A percentile compares a stretch with the other conserved stretches of the same genome.
These are phyloP conservation scores for Notholithocarpus densiflorus DNA, from an alignment of 306 rosid genomes.

Conservation along the genomic window DNA sequence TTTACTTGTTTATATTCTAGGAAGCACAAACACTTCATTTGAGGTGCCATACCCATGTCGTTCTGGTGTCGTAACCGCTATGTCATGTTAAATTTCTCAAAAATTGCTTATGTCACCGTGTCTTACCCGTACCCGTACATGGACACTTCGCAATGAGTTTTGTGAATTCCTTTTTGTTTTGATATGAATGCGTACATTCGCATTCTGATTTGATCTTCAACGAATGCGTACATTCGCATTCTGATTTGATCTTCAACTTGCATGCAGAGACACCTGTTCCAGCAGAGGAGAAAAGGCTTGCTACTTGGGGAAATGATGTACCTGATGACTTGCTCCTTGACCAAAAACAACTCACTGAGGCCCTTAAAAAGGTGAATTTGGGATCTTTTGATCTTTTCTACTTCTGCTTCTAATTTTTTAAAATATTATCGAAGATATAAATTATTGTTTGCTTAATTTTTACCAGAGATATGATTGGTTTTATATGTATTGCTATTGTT, in stretches of 20 bases:
- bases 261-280: conserved; percentile 38
- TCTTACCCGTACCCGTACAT: too few species aligned
- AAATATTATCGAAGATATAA: background rate
- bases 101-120: too few species aligned
- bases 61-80: too few species aligned
- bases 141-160: background rate
- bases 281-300: conserved; percentile 52
- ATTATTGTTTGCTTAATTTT: background rate
- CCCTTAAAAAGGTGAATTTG: conserved; percentile 48
- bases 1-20: background rate
- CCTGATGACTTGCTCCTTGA: conserved; percentile 59
- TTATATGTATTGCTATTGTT: background rate
- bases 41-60: too few species aligned
- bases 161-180: background rate
- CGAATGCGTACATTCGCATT: background rate
- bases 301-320: conserved; percentile 70
- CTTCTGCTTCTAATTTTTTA: background rate
- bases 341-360: conserved; percentile 45
- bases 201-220: conserved; percentile 1
- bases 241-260: conserved; percentile 1
- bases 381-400: background rate
- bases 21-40: too few species aligned
- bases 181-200: background rate
- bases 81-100: too few species aligned
- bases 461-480: background rate